Conservation (phyloP, 2,329 filamentous ascomycete species). For the Claviceps digitariae region DNA sequence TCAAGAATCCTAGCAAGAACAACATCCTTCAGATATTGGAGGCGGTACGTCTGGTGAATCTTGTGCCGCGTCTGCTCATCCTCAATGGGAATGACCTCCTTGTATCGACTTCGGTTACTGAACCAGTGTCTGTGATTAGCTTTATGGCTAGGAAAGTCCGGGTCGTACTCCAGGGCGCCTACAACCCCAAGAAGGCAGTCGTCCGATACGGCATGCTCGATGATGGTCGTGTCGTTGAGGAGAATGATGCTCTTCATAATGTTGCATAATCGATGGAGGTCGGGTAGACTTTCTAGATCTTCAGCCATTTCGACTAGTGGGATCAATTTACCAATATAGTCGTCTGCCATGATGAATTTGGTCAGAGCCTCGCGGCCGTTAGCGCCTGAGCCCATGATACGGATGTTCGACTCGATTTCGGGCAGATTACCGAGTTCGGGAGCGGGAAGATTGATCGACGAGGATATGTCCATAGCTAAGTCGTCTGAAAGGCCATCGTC, state of each 20-base stretch:
- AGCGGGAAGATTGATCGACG: constrained; percentile 59
- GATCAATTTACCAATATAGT: constrained; percentile 78
- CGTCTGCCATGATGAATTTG: constrained; percentile 72
- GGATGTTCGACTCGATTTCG: constrained; percentile 77
- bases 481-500: constrained; percentile 89
- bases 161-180: constrained; percentile 92
- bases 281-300: constrained; percentile 72
- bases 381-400: constrained; percentile 59
- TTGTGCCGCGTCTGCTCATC: constrained; percentile 71
- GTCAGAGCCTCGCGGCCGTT: constrained; percentile 72
- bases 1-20: constrained; percentile 91
- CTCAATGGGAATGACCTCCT: constrained; percentile 89
- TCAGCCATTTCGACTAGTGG: constrained; percentile 81
- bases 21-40: constrained; percentile 98
- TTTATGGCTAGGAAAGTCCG: constrained; percentile 94
- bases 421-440: constrained; percentile 70
- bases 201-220: constrained; percentile 86
- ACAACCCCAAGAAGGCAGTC: constrained; percentile 83
- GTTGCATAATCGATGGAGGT: constrained; percentile 85
- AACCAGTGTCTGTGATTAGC: constrained; percentile 94
- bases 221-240: constrained; percentile 87
- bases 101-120: constrained; percentile 76
- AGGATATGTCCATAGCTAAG: constrained; percentile 56
- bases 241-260: constrained; percentile 96
- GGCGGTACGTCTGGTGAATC: constrained; percentile 89